These are phyloP conservation scores for Diospyros kaki DNA, from an alignment of 148 eudicot genomes.

Conservation along the genomic window DNA sequence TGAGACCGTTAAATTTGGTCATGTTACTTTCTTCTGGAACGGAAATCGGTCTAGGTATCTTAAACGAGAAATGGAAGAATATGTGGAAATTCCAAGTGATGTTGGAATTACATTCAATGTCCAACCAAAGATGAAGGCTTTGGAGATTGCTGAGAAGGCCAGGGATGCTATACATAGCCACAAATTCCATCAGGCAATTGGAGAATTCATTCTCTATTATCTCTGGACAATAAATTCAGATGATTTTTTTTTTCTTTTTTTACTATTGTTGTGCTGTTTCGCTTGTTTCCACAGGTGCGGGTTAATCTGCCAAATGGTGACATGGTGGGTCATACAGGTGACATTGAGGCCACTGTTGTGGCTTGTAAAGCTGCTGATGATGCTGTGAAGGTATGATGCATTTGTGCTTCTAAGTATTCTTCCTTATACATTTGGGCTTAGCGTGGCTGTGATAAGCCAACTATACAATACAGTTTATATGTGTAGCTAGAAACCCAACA, in stretches of 20 bases:
- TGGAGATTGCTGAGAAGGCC: slow-evolving; percentile 76
- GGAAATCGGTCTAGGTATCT: slow-evolving; percentile 83
- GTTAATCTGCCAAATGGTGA: slow-evolving; percentile 80
- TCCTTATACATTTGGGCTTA: too few species aligned
- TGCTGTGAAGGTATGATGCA: slow-evolving; percentile 64
- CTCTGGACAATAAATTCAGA: not conserved
- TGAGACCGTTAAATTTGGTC: slow-evolving; percentile 94
- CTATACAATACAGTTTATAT: too few species aligned
- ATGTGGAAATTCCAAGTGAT: slow-evolving; percentile 86
- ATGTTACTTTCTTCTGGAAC: slow-evolving; percentile 94
- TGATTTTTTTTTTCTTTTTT: not conserved
- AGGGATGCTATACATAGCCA: slow-evolving; percentile 70
- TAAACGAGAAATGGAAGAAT: slow-evolving; percentile 72
- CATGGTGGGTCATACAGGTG: slow-evolving; percentile 97
- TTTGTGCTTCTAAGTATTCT: not conserved
- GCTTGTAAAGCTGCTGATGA: slow-evolving; percentile 91
- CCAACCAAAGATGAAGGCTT: slow-evolving; percentile 79
- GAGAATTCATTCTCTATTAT: not conserved
- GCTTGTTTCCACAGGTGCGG: slow-evolving; percentile 40
- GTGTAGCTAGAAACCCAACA: too few species aligned
- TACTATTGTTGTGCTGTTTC: not conserved
- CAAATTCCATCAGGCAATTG: slow-evolving; percentile 64
- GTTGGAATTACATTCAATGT: slow-evolving; percentile 73
- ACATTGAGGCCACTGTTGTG: slow-evolving; percentile 70
- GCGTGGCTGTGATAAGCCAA: too few species aligned